A percentile compares a stretch with the other conserved stretches of the same genome.
phyloP scores from a whole-genome alignment of 768 basidiomycete genomes.

The Cantharellus anzutake region DNA sequence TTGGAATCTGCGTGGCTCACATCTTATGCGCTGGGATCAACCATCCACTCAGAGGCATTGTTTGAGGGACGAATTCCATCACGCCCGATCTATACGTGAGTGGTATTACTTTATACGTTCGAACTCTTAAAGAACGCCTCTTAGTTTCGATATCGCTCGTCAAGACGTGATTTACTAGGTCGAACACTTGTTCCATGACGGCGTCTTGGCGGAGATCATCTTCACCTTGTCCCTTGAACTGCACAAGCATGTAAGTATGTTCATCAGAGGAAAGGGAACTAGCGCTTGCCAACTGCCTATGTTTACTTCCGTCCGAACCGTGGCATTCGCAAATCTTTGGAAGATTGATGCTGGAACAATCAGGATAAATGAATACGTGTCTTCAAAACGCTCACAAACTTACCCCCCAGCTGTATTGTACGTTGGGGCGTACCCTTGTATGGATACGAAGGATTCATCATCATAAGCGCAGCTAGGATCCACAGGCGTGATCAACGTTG shows the following conservation, averaged over 20 bases:
- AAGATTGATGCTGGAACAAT: conserved; percentile 25
- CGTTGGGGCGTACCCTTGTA: conserved; percentile 35
- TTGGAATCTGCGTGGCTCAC: conserved; percentile 20
- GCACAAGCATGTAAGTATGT: background rate
- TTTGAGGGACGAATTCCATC: conserved; percentile 79
- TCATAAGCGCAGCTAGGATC: conserved; percentile 54
- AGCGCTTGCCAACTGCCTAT: conserved; percentile 60
- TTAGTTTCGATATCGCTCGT: conserved; percentile 53
- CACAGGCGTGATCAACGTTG: conserved; percentile 52
- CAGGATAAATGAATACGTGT: background rate
- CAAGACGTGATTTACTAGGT: conserved; percentile 67
- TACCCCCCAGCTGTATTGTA: conserved; percentile 55
- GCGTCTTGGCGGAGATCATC: conserved; percentile 96
- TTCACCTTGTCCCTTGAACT: conserved; percentile 84
- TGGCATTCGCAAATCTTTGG: conserved; percentile 64
- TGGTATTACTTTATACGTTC: conserved; percentile 81
- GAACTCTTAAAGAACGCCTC: conserved; percentile 48
- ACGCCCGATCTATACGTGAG: conserved; percentile 64
- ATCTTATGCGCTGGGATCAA: conserved; percentile 38
- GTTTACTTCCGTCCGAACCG: conserved; percentile 42
- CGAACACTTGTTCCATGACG: conserved; percentile 97
- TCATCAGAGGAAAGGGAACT: background rate
- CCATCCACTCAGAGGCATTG: conserved; percentile 43
- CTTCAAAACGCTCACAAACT: background rate
- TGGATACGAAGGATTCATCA: conserved; percentile 34